Percentiles rank a stretch among this genome's conserved stretches.
Evolutionary conservation across 441 rosid species (phyloP).

Genomic region (Brassica balearica): DNA sequence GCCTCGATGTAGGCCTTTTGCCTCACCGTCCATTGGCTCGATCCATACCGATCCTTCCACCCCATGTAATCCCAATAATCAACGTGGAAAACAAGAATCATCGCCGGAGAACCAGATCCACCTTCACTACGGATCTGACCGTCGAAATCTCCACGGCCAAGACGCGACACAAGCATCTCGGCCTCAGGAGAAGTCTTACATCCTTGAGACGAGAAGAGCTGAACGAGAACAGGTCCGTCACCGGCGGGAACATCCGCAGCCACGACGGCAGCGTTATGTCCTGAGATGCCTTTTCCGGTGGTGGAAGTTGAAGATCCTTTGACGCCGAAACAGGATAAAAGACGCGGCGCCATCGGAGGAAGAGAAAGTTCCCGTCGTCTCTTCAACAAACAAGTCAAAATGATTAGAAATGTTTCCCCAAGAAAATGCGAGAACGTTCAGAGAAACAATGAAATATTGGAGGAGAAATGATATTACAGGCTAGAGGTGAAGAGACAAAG

Average conservation of each 20-base stretch:
- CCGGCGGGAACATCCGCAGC: conserved; percentile 33
- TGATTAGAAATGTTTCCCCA: conserved; percentile 41
- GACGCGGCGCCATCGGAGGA: conserved; percentile 64
- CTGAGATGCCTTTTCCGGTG: conserved; percentile 31
- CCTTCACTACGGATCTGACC: conserved; percentile 36
- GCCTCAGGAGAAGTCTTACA: conserved; percentile 82
- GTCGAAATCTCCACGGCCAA: conserved; percentile 82
- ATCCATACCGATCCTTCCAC: conserved; percentile 89
- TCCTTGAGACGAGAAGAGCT: conserved; percentile 88
- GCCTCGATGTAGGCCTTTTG: conserved; percentile 88
- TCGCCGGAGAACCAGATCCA: conserved; percentile 55
- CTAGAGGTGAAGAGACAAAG: conserved; percentile 41
- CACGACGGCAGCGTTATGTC: conserved; percentile 26
- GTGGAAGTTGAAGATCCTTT: conserved; percentile 43
- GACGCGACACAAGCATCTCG: conserved; percentile 74
- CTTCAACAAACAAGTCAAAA: conserved; percentile 36
- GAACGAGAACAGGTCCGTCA: conserved; percentile 74
- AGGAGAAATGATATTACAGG: conserved; percentile 12
- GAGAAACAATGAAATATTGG: conserved; percentile 19
- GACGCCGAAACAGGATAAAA: conserved; percentile 70
- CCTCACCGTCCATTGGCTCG: conserved; percentile 80
- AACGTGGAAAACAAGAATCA: conserved; percentile 73
- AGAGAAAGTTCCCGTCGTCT: conserved; percentile 36
- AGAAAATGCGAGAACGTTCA: conserved; percentile 19
- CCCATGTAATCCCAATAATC: conserved; percentile 93